Base-by-base conservation (phyloP, 192 early-diverging fungal genomes). In the Pecoramyces ruminantium region DNA sequence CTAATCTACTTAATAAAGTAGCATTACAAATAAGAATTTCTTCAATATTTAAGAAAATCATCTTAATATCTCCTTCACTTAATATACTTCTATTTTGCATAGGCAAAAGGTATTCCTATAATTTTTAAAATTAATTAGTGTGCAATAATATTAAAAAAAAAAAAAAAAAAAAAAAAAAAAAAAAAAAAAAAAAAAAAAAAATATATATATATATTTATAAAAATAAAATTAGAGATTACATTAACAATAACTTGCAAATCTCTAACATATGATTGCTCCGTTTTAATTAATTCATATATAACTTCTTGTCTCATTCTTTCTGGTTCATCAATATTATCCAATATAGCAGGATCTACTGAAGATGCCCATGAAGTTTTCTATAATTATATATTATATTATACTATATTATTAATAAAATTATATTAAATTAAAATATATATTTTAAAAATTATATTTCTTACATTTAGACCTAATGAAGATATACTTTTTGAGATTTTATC, bases 231-330 rank as follows among this genome's bases (percentile, higher is more conserved):
- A 34, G 11, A 6, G 30, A n/a, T 83, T 83, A 91, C 91, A 81
- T 95, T 87, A 9, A 89, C 83, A 79, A 96, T 90, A 77, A 94
- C 83, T 81, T 93, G 90, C 77, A 96, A 84, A 85, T 95, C 91
- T 1, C 88, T 83, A 16, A 94, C 87, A 83, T 96, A 96, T 12
- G 87, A 86, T 80, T 88, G 88, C 82, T 96, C 94, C 13, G 94
- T 96, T 17, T 85, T 83, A 77, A 95, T 92, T 27, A 96, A 81
- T 84, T 96, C 94, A 82, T 87, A 90, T 78, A 96, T 94, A 2
- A 93, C 92, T 83, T 96, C 94, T 81, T 93, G 93, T 16, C 94
- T 86, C 82, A 91, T 94, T 28, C 88, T 84, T 40, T 95, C 94
- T 28, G 93, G 91, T 29, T 85, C 80, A 79, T 85, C 79, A 13